Conservation (phyloP, 129 eudicot genomes). For the Tagetes erecta region DNA sequence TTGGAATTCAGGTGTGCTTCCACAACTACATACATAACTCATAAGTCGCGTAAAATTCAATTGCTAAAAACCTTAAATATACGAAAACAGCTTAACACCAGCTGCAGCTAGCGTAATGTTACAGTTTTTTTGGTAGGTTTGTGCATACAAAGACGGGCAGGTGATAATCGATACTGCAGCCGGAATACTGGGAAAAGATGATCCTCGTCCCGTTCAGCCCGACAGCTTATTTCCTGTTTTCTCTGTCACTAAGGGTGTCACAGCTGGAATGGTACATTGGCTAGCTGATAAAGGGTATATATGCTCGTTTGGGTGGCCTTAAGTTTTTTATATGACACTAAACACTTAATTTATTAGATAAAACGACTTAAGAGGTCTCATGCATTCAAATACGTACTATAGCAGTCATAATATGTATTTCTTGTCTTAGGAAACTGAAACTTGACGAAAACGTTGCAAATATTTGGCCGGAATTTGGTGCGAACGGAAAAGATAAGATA, state of each 20-base stretch:
- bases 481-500: no score
- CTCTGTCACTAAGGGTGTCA: constrained; percentile 80
- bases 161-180: constrained; percentile 96
- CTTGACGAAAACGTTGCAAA: no score
- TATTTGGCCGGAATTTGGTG: no score
- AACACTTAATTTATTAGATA: no score
- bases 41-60: not conserved
- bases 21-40: not conserved
- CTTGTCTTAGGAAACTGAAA: no score
- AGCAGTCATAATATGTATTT: no score
- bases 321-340: no score
- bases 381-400: no score
- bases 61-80: not conserved
- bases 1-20: constrained; percentile 81
- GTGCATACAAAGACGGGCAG: constrained; percentile 95
- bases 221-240: constrained; percentile 82
- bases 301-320: not conserved
- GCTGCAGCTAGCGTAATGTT: not conserved
- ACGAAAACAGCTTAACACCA: not conserved
- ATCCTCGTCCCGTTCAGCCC: constrained; percentile 89
- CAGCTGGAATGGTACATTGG: constrained; percentile 92
- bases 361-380: no score
- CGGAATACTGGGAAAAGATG: constrained; percentile 82
- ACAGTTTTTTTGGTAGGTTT: constrained; percentile 43
- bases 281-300: constrained; percentile 78